Evolutionary conservation across 495 filamentous ascomycete genomes (phyloP), one percentile per base, ranked within the genome.

Genomic region (Zalerion maritima): DNA sequence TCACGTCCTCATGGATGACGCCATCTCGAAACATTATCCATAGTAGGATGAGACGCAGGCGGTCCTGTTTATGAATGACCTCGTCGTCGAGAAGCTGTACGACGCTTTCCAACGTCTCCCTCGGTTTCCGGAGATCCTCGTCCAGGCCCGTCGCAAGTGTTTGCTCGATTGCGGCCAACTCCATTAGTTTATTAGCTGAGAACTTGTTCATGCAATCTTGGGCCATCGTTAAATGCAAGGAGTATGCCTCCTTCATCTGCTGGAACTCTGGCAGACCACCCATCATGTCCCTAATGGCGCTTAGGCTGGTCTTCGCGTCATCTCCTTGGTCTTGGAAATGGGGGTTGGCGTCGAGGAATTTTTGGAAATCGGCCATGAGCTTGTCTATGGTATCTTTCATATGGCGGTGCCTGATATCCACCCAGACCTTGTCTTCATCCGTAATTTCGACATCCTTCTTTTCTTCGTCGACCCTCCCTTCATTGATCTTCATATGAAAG

Each of bases 361-460:
- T 82, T 35, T 84, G 69, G 38, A 97, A 97, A 43, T 97, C 91
- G 21, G 72, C 66, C 61, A 86, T 89, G 32, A 97, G 58, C 52
- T 82, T 92, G 36, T 81, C 84, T 39, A 96, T 82, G 6, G 92
- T 87, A 49, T 96, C 89, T 49, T 89, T 92, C 91, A 97, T 97
- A 47, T 96, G 89, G 33, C 75, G 63, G 52, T 97, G 89, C 26
- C 91, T 67, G 38, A 93, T 92, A 31, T 81, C 76, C 10, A 92
- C 72, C 89, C 89, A 97, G 17, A 97, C 74, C 38, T 72, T 77
- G 49, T 97, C 89, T 27, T 84, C 75, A 24, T 97, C 89, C 18
- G 61, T 62, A 27, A 97, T 78, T 35, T 86, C 79, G 67, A 93
- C 78, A 10, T 94, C 85, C 52, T 92, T 94, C 28, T 75, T 63